phyloP scores from a whole-genome alignment of 2,329 filamentous ascomycete species.

The Sporothrix brunneoviolacea region DNA sequence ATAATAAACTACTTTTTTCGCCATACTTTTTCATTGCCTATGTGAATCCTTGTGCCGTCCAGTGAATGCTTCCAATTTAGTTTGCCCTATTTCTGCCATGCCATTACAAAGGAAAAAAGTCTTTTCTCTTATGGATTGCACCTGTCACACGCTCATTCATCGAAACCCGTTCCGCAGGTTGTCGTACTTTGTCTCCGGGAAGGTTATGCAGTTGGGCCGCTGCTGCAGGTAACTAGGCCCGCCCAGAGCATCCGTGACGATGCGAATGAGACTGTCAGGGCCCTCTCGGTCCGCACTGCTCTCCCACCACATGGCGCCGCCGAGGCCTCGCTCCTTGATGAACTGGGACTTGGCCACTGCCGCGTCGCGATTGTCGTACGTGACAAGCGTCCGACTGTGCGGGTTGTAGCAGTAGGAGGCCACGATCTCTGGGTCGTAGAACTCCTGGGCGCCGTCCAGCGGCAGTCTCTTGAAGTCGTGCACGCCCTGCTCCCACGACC shows the following conservation, averaged over 20 bases:
- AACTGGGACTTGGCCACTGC: constrained; percentile 65
- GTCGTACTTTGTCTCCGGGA: constrained; percentile 62
- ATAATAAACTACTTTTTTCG: too few species aligned
- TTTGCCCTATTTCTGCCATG: too few species aligned
- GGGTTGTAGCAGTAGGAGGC: constrained; percentile 75
- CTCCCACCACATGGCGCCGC: constrained; percentile 98
- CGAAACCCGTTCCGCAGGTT: constrained; percentile 56
- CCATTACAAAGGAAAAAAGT: too few species aligned
- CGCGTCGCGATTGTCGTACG: constrained; percentile 67
- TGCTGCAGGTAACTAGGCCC: constrained; percentile 44
- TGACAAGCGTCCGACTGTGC: constrained; percentile 59
- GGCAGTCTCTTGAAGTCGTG: constrained; percentile 88
- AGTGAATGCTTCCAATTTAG: too few species aligned
- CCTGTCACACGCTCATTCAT: too few species aligned
- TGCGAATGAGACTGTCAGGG: constrained; percentile 60
- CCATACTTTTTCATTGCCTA: too few species aligned
- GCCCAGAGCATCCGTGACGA: constrained; percentile 54
- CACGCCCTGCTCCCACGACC: constrained; percentile 77
- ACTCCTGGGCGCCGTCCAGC: constrained; percentile 56
- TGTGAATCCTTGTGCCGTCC: too few species aligned
- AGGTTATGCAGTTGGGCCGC: constrained; percentile 53
- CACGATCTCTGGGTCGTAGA: constrained; percentile 54
- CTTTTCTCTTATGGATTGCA: too few species aligned
- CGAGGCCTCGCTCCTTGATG: constrained; percentile 59
- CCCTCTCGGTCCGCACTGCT: constrained; percentile 68